Evolutionary conservation across 129 eudicot genomes (phyloP).

Genomic region (Helianthus tuberosus): DNA sequence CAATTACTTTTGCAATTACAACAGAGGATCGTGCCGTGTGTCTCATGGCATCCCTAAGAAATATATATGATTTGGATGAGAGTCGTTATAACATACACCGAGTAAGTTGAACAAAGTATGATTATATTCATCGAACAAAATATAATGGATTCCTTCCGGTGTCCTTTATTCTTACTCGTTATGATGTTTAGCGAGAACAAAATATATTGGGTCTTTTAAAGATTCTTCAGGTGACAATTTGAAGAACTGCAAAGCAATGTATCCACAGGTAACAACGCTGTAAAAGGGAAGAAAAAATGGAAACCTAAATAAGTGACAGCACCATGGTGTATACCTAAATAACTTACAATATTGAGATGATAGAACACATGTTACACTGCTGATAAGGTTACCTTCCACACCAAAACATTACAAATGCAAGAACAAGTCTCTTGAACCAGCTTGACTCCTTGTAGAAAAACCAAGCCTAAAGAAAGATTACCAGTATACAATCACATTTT

Average conservation of each 20-base stretch:
- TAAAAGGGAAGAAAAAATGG: not conserved
- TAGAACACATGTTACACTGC: not conserved
- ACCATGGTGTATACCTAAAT: not conserved
- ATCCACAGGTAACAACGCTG: not conserved
- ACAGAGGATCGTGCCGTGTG: not conserved
- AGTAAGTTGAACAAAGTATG: not conserved
- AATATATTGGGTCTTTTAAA: too few relatives aligned
- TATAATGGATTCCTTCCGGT: too few relatives aligned
- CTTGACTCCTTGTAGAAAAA: conserved; percentile 25
- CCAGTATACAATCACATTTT: not conserved
- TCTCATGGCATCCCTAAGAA: conserved; percentile 9
- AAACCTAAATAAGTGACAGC: not conserved
- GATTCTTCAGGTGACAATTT: too few relatives aligned
- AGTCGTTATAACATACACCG: too few relatives aligned
- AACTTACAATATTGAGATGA: too few relatives aligned
- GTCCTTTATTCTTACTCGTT: not conserved
- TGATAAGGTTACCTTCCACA: conserved; percentile 15
- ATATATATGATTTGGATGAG: not conserved
- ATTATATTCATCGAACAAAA: too few relatives aligned
- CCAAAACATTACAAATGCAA: not conserved
- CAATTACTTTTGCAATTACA: conserved; percentile 3
- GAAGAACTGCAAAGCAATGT: too few relatives aligned
- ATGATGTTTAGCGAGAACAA: not conserved
- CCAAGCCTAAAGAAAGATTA: conserved; percentile 23
- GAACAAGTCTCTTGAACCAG: conserved; percentile 9